Conservation (phyloP, 371 early-diverging fungal genomes). For the Mucor velutinosus region DNA sequence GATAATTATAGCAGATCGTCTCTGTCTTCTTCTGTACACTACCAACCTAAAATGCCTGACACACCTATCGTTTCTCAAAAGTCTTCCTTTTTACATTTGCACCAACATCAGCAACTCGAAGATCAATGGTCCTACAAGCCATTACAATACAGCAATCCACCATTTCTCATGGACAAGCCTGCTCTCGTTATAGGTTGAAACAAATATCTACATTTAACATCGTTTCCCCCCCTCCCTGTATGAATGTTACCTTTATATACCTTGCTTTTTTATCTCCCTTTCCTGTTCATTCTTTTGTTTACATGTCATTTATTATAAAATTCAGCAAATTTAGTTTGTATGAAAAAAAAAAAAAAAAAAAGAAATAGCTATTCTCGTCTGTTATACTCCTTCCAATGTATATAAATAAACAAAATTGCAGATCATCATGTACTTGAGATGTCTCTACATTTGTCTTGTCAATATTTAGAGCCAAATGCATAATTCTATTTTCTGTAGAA, state of each 20-base stretch:
- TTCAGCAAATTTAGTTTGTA: neutral
- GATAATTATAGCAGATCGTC: constrained; percentile 9
- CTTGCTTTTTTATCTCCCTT: neutral
- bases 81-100: constrained; percentile 3
- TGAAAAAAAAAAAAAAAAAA: neutral
- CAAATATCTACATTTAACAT: neutral
- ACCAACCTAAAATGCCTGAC: neutral
- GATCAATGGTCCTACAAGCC: constrained; percentile 4
- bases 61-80: constrained; percentile 12
- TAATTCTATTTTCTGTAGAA: neutral
- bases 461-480: neutral
- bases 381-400: neutral
- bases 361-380: no score
- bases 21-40: neutral
- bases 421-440: neutral
- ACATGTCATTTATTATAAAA: neutral
- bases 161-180: constrained; percentile 5
- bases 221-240: neutral
- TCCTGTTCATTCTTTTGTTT: neutral
- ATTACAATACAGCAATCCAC: constrained; percentile 19
- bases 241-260: neutral
- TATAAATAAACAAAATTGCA: neutral
- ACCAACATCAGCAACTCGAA: neutral
- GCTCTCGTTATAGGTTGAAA: constrained; percentile 1
- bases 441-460: neutral